Evolutionary conservation across 2,329 filamentous ascomycete genomes (phyloP), one percentile per base, ranked within the genome.

Genomic region (Cryphonectria radicalis): DNA sequence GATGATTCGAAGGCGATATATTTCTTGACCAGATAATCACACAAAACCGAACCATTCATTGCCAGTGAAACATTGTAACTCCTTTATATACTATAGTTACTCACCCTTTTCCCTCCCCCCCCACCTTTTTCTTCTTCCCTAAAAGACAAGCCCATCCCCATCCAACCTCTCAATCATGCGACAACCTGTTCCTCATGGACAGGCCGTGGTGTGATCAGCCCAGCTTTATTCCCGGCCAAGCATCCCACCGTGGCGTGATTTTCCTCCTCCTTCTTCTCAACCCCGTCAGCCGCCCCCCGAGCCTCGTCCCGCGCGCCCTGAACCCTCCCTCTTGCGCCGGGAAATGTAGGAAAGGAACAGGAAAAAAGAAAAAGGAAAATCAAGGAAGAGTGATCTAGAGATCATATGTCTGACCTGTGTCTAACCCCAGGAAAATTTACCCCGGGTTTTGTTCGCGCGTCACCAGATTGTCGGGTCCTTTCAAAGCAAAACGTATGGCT

Each of bases 201-300:
- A 22, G 28, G 66, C 40, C 10, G 46, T 72, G 70, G 70, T 53
- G 65, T 72, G 71, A 72, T 37, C 37, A 64, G 22, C 37, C 25
- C 40, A 46, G n/a, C 40, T 65, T 53, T 53, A 37, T n/a, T 37
- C 17, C 46, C 32, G 42, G 53, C 42, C 55, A 59, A 71, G 65
- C 71, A 73, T 66, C 68, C 71, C 71, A 73, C 71, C 57, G 69
- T 73, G 71, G 71, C 69, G 69, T 73, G 71, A 71, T 66, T 50
- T 13, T 22, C 11, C 19, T 22, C 43, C 11, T 22, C 11, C 19
- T 22, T 17, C 11, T 7, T n/a, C 46, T 22, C 43, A 19, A 19
- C 19, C 46, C 46, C 22, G 19, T 50, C 46, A 8, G 46, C 46
- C 46, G 1, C 64, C 22, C 42, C 37, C 25, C 28, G 28, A 42